Evolutionary conservation across 2,329 filamentous ascomycete species (phyloP).

Genomic region (Fusarium guadeloupense): DNA sequence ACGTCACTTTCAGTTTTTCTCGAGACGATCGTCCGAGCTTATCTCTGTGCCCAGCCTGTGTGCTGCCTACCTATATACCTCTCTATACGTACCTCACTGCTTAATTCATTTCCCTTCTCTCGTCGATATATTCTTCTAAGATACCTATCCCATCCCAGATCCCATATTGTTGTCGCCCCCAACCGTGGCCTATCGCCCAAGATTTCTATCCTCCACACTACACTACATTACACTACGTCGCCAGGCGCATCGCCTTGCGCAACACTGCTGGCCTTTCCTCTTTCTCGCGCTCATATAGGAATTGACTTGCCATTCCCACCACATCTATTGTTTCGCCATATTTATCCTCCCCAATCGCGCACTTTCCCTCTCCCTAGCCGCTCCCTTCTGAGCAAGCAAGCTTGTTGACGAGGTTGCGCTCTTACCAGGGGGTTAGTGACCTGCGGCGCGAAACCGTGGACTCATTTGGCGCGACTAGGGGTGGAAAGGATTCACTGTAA

Average conservation of each 20-base stretch:
- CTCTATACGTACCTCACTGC: slow-evolving; percentile 4
- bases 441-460: slow-evolving; percentile 30
- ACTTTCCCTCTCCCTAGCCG: background rate
- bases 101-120: background rate
- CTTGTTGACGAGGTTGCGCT: slow-evolving; percentile 17
- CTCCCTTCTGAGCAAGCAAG: slow-evolving; percentile 11
- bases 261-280: slow-evolving; percentile 15
- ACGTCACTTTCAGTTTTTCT: slow-evolving; percentile 19
- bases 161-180: background rate
- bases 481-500: slow-evolving; percentile 28
- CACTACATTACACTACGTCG: background rate
- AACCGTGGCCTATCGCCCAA: slow-evolving; percentile 14
- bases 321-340: background rate
- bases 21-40: slow-evolving; percentile 21
- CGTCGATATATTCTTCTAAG: background rate
- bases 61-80: slow-evolving; percentile 7
- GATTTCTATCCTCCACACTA: slow-evolving; percentile 26
- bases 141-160: background rate
- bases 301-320: background rate
- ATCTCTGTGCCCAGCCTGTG: background rate
- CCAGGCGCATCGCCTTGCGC: slow-evolving; percentile 24
- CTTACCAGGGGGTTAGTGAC: slow-evolving; percentile 29
- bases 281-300: background rate
- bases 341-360: slow-evolving; percentile 1
- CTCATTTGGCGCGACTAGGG: slow-evolving; percentile 40